Conservation (phyloP, 2,329 filamentous ascomycete genomes). For the Neoarthrinium moseri region DNA sequence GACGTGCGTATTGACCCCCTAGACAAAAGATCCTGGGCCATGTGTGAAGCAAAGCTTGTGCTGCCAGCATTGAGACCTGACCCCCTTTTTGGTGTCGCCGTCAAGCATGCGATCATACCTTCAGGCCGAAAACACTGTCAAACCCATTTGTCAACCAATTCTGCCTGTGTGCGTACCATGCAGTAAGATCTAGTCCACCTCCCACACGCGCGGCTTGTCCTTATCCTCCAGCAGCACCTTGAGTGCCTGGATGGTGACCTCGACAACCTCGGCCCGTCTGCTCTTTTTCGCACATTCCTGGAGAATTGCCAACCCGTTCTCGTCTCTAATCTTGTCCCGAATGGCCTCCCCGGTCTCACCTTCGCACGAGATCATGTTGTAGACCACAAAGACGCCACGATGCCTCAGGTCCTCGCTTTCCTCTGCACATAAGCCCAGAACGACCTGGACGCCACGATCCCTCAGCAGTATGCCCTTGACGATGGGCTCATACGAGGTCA, state of each 20-base stretch:
- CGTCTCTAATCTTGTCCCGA: slow-evolving; percentile 57
- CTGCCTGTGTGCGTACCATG: too few relatives aligned
- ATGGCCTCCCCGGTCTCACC: slow-evolving; percentile 64
- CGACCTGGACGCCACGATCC: slow-evolving; percentile 69
- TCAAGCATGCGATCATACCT: too few relatives aligned
- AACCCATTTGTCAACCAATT: too few relatives aligned
- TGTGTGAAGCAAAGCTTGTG: too few relatives aligned
- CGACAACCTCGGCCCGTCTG: slow-evolving; percentile 66
- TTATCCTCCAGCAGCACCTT: slow-evolving; percentile 59
- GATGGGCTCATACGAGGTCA: slow-evolving; percentile 76
- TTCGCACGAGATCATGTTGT: slow-evolving; percentile 69
- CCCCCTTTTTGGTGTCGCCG: too few relatives aligned
- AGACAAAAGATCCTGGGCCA: too few relatives aligned
- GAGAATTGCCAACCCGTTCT: slow-evolving; percentile 65
- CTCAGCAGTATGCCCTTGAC: slow-evolving; percentile 69
- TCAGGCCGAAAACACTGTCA: too few relatives aligned
- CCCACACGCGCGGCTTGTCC: slow-evolving; percentile 6
- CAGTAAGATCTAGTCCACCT: neutral
- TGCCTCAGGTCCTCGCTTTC: slow-evolving; percentile 66
- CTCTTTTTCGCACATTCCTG: slow-evolving; percentile 70
- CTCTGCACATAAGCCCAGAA: slow-evolving; percentile 80
- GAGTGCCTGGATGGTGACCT: slow-evolving; percentile 69
- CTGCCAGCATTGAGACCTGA: too few relatives aligned
- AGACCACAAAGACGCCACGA: slow-evolving; percentile 72
- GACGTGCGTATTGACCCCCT: too few relatives aligned